Base-by-base conservation (phyloP, 306 rosid species). In the Arachis hypogaea region DNA sequence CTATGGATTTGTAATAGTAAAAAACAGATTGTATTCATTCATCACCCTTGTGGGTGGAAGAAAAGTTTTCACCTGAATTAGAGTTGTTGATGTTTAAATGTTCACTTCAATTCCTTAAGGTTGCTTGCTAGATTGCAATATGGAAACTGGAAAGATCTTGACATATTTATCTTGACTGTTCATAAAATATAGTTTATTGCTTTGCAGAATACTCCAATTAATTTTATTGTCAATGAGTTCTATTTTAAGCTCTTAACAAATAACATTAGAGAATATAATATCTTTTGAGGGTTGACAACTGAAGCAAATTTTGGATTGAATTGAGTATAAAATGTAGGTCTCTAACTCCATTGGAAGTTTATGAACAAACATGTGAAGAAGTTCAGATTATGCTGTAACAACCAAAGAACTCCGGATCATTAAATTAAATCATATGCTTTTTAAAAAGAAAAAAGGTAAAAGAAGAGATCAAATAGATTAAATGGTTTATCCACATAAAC, bases 401-500 rank as follows among this genome's bases (percentile, higher is more conserved):
- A 8, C 33, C 12, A 47, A 12, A 47, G 30, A 71, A 3, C 69
- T 76, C 16, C 46, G 33, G 6, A 36, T 16, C 33, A 6, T n/a
- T 6, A 44, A 46, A 6, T n/a, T 6, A 44, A 46, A 66, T 6
- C 22, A 51, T 55, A 59, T 11, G 51, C n/a, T 11, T 47, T 59
- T 51, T 16, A 42, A 63, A 42, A 28, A 57, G 41, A 33, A 50
- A 50, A 61, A 11, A 56, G 18, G 46, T 29, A 16, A 7, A 59
- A 42, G 72, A 3, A 7, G 18, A 9, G 68, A 16, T 52, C 76
- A 44, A 63, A 63, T 6, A 9, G 68, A 16, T 52, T 76, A 44
- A 63, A 63, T 6, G 38, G 81, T 61, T 62, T 59, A 73, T 66
- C 88, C 81, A 63, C 85, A 77, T 77, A 86, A 58, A 67, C 88